Evolutionary conservation across 371 early-diverging fungal species (phyloP), one percentile per base, ranked within the genome.

Genomic region (Mucor piriformis): DNA sequence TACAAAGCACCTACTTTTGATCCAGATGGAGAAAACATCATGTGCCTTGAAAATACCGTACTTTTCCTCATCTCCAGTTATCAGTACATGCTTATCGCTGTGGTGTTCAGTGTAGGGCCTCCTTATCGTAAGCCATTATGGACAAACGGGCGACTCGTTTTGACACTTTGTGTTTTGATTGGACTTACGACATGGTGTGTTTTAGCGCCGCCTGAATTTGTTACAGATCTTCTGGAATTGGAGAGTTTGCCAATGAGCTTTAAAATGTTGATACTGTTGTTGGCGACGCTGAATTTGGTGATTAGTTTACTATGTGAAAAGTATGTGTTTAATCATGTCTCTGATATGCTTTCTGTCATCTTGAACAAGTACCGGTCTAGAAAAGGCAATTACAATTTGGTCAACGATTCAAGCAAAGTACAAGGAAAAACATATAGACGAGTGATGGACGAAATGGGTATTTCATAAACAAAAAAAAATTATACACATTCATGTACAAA

Each of bases 41-140:
- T 62, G 38, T 85, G 91, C 56, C 88, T 75, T 50, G 97, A 97
- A 68, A 96, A 97, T 72, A 92, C 96, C 5, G 87, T 83, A 3
- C 77, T 99, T 50, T 99, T 98, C 70, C 62, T 94, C 54, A 42
- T 93, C 6, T 92, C 94, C 15, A 88, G 90, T 54, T 99, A 88
- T 72, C 97, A 96, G 77, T 99, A 99, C 74, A 79, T 97, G 21
- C 72, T 89, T 7, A 85, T 92, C 13, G 98, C 95, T 1, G 79
- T 91, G 24, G 93, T 95, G 18, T 95, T 96, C 63, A 94, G 92
- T 73, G 92, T 92, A 3, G 99, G 99, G 0, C 93, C 93, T 20
- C 99, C 98, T 1, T 97, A 94, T 61, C 86, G 97, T 37, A 83
- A 91, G 68, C 76, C 91, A 0, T 77, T 94, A 49, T 81, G 83